Conservation (phyloP, 225 moss, liverwort and hornwort genomes). For the Rhytidiadelphus loreus region DNA sequence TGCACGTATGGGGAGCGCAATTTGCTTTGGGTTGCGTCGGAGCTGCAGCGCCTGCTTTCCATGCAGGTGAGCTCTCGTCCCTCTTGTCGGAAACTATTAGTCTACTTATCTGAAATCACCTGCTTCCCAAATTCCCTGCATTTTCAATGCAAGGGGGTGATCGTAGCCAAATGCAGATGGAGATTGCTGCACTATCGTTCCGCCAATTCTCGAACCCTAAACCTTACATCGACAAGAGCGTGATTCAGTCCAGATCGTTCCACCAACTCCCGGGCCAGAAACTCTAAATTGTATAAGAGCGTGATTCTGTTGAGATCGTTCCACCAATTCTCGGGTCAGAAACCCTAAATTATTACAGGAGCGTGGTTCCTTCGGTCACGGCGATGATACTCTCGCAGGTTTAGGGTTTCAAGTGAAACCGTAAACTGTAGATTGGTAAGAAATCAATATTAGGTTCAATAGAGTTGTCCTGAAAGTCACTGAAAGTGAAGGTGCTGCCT, state of each 20-base stretch:
- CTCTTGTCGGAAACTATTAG: neutral
- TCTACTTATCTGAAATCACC: neutral
- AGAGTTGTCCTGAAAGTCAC: neutral
- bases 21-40: constrained; percentile 66
- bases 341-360: neutral
- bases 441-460: neutral
- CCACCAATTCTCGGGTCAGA: neutral
- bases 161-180: neutral
- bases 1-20: constrained; percentile 54
- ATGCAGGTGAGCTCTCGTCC: constrained; percentile 43
- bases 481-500: neutral
- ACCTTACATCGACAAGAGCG: neutral
- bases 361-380: neutral
- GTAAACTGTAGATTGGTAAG: neutral
- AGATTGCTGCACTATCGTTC: neutral
- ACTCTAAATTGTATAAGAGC: neutral
- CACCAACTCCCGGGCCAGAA: neutral
- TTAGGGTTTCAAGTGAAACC: neutral
- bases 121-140: neutral
- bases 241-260: neutral
- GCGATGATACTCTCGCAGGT: neutral
- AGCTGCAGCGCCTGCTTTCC: constrained; percentile 71
- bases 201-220: neutral
- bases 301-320: neutral
- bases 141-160: neutral